Evolutionary conservation across 129 eudicot species (phyloP), one percentile per base, ranked within the genome.

Genomic region (Dittrichia graveolens): DNA sequence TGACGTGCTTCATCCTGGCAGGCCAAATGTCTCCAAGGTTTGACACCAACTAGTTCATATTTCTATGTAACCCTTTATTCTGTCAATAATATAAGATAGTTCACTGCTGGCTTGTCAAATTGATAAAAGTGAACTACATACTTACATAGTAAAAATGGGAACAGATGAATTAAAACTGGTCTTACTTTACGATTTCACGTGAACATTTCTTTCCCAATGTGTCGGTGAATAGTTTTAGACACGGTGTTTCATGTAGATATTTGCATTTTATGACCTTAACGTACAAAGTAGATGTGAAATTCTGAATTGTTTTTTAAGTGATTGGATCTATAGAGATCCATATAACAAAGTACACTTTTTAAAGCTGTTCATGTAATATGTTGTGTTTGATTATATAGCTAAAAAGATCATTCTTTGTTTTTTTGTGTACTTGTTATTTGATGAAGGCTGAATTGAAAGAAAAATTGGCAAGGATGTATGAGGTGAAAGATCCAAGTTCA

Each of bases 1-100:
- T 75, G 96, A 90, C 74, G 96, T 90, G 47, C 83, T 90, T 13
- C 96, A 90, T 52, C 96, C 96, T 6, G 96, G 96, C 61, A 79
- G 85, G 61, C 71, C 96, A 0, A 90, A 90, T 81, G 91, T 90
- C 6, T 87, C 96, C 50, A 90, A 90, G 96, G 96, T 90, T 24
- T 61, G 55, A 50, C 48, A 2, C 67, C 48, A 31, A 6, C 12
- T 46, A n/a, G 10, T 46, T 47, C 8, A 15, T 24, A 24, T 24
- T 24, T 24, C 31, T 58, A 6, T 61, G 12, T 12, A 37, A 1
- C 24, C 15, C 0, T 40, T 14, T 15, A 0, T 62, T 41, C 3
- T 15, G 38, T 63, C 12, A 63, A 7, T 63, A 24, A 6, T 15
- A 7, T 6, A 62, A 62, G 15, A 16, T 64, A 15, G 40, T 16